phyloP scores from a whole-genome alignment of 108 stramenopile species.

The Epipyxis sp. region DNA sequence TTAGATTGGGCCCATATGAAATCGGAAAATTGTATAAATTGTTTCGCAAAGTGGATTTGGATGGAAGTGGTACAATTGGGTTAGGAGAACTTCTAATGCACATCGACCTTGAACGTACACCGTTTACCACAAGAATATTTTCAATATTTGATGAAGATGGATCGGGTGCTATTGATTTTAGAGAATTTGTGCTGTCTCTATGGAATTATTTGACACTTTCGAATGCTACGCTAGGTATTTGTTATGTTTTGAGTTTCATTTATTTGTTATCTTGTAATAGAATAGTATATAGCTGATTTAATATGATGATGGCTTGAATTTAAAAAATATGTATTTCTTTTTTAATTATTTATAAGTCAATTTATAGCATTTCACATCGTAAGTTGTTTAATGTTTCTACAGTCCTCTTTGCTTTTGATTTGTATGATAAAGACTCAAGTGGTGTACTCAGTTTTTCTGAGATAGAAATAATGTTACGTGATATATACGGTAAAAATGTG shows the following conservation, averaged over 20 bases:
- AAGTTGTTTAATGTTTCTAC: too few species aligned
- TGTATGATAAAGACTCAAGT: conserved; percentile 56
- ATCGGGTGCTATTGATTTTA: conserved; percentile 51
- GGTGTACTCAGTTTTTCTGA: conserved; percentile 50
- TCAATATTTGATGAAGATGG: conserved; percentile 49
- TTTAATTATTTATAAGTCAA: too few species aligned
- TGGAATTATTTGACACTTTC: conserved; percentile 62
- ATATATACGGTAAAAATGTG: conserved; percentile 52
- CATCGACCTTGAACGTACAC: conserved; percentile 40
- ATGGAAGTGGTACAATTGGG: conserved; percentile 40
- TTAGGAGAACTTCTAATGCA: conserved; percentile 39
- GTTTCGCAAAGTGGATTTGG: conserved; percentile 36
- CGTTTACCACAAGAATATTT: conserved; percentile 48
- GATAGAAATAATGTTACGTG: conserved; percentile 51
- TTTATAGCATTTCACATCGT: too few species aligned
- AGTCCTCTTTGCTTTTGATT: conserved; percentile 59
- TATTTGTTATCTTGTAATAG: too few species aligned
- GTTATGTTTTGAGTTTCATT: too few species aligned
- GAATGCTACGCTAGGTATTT: conserved; percentile 51
- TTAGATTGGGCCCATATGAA: neutral
- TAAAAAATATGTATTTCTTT: too few species aligned
- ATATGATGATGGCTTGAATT: too few species aligned
- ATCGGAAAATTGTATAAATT: neutral
- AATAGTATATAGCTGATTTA: too few species aligned
- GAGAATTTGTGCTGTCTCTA: conserved; percentile 56